phyloP scores from a whole-genome alignment of 2,329 filamentous ascomycete genomes.

The Botrytis fabae region DNA sequence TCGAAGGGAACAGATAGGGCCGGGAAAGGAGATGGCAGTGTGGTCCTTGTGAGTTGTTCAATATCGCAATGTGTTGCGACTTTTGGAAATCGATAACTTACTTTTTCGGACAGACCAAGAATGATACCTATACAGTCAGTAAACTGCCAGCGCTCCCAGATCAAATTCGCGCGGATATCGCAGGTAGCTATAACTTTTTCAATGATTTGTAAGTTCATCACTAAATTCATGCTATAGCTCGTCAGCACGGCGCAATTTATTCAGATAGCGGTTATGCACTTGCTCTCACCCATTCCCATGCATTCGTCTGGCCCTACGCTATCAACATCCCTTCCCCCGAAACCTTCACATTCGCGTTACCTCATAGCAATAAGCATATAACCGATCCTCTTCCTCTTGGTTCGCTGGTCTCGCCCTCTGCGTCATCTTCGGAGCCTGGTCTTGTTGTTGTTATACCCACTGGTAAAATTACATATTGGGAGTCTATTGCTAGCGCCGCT shows the following conservation, averaged over 20 bases:
- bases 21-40: slow-evolving; percentile 69
- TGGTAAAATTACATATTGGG: slow-evolving; percentile 91
- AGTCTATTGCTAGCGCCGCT: slow-evolving; percentile 86
- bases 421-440: slow-evolving; percentile 77
- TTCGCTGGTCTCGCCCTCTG: slow-evolving; percentile 76
- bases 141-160: slow-evolving; percentile 82
- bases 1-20: slow-evolving; percentile 61
- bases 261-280: slow-evolving; percentile 72
- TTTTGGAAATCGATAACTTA: slow-evolving; percentile 21
- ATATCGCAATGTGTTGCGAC: neutral
- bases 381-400: slow-evolving; percentile 78
- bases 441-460: slow-evolving; percentile 82
- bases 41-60: slow-evolving; percentile 58
- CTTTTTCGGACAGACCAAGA: slow-evolving; percentile 63
- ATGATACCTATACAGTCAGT: slow-evolving; percentile 80
- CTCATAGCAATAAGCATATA: slow-evolving; percentile 65
- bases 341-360: slow-evolving; percentile 77
- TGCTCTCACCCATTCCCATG: slow-evolving; percentile 76
- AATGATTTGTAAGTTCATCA: slow-evolving; percentile 17
- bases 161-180: slow-evolving; percentile 65
- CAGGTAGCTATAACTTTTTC: slow-evolving; percentile 53
- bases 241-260: slow-evolving; percentile 66
- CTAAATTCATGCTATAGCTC: slow-evolving; percentile 46
- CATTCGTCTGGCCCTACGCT: slow-evolving; percentile 88
- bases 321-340: slow-evolving; percentile 67